A percentile compares a stretch with the other conserved stretches of the same genome.
phyloP scores from a whole-genome alignment of 2,329 filamentous ascomycete genomes.

The Hymenoscyphus fraxineus region DNA sequence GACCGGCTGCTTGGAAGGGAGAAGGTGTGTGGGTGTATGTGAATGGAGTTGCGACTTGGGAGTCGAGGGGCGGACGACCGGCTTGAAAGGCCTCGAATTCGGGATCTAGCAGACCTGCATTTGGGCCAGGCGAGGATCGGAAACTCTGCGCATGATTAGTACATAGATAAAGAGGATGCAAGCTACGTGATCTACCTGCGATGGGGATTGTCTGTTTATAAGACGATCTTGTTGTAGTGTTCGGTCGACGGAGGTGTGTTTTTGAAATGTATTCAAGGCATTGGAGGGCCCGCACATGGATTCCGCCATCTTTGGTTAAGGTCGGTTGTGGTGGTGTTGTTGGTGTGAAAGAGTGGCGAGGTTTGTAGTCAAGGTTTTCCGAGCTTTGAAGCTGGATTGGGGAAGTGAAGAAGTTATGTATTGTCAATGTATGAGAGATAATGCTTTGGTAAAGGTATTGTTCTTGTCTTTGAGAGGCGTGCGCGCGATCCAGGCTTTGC shows the following conservation, averaged over 20 bases:
- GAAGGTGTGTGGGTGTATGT: constrained; percentile 13
- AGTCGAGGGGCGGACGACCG: constrained; percentile 40
- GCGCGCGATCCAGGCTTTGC: background rate
- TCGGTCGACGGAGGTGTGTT: constrained; percentile 62
- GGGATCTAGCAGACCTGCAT: constrained; percentile 54
- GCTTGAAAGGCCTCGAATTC: constrained; percentile 70
- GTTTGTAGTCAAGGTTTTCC: background rate
- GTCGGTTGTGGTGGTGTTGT: background rate
- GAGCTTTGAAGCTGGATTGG: background rate
- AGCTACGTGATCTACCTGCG: constrained; percentile 45
- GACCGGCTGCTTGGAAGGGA: constrained; percentile 19
- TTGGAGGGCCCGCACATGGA: constrained; percentile 69
- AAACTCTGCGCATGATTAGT: constrained; percentile 49
- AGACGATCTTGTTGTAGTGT: constrained; percentile 69
- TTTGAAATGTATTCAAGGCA: constrained; percentile 67
- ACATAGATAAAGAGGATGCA: background rate
- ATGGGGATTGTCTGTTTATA: constrained; percentile 48
- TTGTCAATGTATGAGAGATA: background rate
- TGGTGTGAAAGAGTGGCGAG: background rate
- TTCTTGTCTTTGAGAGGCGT: background rate
- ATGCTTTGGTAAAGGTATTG: background rate
- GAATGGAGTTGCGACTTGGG: constrained; percentile 23
- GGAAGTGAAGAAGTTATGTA: background rate
- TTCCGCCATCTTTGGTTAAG: constrained; percentile 54
- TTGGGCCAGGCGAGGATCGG: constrained; percentile 51